Conservation (phyloP, 306 rosid genomes). For the Alnus glutinosa region DNA sequence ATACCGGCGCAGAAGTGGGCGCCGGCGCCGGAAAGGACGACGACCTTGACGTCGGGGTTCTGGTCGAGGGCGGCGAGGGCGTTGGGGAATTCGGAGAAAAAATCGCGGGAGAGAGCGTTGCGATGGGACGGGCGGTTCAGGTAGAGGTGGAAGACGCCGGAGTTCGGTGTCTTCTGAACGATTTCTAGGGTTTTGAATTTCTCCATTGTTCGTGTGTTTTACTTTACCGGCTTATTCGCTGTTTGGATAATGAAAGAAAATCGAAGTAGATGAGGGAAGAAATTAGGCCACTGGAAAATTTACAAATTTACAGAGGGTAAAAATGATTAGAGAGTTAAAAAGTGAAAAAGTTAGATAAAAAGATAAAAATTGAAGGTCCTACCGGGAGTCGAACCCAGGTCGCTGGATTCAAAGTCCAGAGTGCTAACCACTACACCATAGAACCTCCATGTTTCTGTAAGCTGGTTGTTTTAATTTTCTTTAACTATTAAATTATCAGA, state of each 20-base stretch:
- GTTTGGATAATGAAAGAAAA: not conserved
- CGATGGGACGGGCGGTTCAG: slow-evolving; percentile 64
- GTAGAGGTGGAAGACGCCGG: slow-evolving; percentile 50
- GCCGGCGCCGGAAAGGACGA: slow-evolving; percentile 70
- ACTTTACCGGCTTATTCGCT: not conserved
- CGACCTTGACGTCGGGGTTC: slow-evolving; percentile 55
- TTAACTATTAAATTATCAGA: too few species aligned
- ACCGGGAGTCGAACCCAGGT: slow-evolving; percentile 93
- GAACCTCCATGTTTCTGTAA: slow-evolving; percentile 36
- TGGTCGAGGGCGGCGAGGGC: slow-evolving; percentile 68
- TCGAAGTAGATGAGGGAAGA: not conserved
- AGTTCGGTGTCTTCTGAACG: slow-evolving; percentile 36
- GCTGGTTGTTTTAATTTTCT: too few species aligned
- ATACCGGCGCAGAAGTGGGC: slow-evolving; percentile 84
- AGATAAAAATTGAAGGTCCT: slow-evolving; percentile 46
- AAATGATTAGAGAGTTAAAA: not conserved
- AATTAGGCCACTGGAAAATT: not conserved
- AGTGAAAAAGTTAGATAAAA: not conserved
- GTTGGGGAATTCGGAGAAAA: slow-evolving; percentile 68
- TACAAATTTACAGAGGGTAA: not conserved
- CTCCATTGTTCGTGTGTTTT: slow-evolving; percentile 37
- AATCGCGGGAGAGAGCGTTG: slow-evolving; percentile 64
- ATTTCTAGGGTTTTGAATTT: slow-evolving; percentile 55
- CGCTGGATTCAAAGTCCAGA: slow-evolving; percentile 89
- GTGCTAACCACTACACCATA: slow-evolving; percentile 91